Evolutionary conservation across 306 rosid genomes (phyloP), one percentile per base, ranked within the genome.

Genomic region (Hippophae tibetana): DNA sequence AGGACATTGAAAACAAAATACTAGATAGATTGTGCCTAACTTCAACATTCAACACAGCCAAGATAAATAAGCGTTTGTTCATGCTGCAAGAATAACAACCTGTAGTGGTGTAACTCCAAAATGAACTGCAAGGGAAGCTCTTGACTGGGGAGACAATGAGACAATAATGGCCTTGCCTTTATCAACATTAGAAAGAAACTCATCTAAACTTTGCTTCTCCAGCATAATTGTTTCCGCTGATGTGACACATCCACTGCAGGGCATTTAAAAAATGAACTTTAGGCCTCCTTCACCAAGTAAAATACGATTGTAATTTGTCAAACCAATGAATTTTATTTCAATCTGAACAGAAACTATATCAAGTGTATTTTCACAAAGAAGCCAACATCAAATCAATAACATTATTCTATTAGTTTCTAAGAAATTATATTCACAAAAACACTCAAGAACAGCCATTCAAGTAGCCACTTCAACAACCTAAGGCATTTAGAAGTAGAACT

Each of bases 201-300:
- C 96, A 47, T 92, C 96, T 84, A 81, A 78, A 76, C 98, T 89
- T 84, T 92, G 98, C 63, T 92, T 92, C 82, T 92, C 96, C 63
- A 92, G 72, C 98, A 92, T 83, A 74, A 92, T 81, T 8, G 96
- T 87, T 81, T 92, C 96, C 0, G 98, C 95, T 13, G 98, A 85
- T 47, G 98, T 92, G 67, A 87, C 92, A 7, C 96, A 92, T 48
- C 98, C 96, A 83, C 98, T 87, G 80, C 75, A 81, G 38, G 5
- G 38, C 38, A 31, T 2, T 27, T 0, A 31, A 18, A 18, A 25
- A n/a, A 48, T 13, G 10, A 26, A 43, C 43, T 52, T 12, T 26
- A 9, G 5, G 25, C 10, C 6, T 5, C 3, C 48, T 23, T 18
- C 23, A 18, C 23, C 23, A 69, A 25, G 23, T 0, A 0, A 10